Evolutionary conservation across 1,284 basidiomycete genomes (phyloP).

Genomic region (Irpex rosettiformis): DNA sequence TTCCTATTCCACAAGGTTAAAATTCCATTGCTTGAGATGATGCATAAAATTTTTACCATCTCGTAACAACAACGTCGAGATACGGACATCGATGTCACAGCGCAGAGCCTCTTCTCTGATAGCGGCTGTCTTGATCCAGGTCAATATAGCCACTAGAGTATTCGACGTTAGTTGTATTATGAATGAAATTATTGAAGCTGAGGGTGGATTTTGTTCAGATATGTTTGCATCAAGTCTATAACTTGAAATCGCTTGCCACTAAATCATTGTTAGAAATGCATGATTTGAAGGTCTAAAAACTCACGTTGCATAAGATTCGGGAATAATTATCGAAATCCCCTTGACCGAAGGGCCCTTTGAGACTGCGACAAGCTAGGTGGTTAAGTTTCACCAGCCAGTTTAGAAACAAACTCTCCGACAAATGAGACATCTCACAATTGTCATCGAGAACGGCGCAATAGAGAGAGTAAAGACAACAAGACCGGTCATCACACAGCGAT

Average conservation of each 20-base stretch:
- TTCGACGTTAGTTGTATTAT: constrained; percentile 7
- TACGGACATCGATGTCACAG: background rate
- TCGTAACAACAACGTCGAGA: background rate
- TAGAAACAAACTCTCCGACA: too few relatives aligned
- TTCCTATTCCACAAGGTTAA: constrained; percentile 13
- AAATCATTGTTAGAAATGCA: too few relatives aligned
- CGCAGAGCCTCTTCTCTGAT: background rate
- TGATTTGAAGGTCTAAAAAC: too few relatives aligned
- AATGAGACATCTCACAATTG: background rate
- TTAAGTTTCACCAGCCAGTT: too few relatives aligned
- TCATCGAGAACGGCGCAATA: background rate
- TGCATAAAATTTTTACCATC: constrained; percentile 1
- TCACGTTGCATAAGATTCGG: too few relatives aligned
- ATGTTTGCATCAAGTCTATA: too few relatives aligned
- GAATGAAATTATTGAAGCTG: background rate
- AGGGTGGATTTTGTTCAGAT: background rate
- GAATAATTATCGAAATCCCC: too few relatives aligned
- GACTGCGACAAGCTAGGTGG: too few relatives aligned
- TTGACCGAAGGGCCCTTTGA: too few relatives aligned
- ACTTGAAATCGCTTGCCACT: too few relatives aligned
- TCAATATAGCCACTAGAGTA: background rate
- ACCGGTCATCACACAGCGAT: background rate
- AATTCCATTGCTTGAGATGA: too few relatives aligned
- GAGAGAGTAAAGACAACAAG: background rate
- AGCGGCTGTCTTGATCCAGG: constrained; percentile 1